Evolutionary conservation across 73 alveolate species (phyloP).

Genomic region (Paramecium octaurelia): DNA sequence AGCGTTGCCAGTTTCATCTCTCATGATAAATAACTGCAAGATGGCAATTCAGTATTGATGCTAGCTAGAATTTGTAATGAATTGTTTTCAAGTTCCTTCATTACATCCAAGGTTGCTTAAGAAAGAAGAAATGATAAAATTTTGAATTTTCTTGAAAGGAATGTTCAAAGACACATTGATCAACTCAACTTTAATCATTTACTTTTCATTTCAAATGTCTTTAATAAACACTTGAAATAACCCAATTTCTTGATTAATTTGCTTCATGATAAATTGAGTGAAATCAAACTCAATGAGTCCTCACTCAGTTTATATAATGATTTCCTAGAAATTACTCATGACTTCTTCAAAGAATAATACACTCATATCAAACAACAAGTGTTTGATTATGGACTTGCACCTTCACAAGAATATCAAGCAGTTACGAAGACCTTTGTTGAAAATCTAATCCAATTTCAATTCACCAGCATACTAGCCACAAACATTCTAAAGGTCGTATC

Average conservation of each 20-base stretch:
- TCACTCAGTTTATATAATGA: neutral
- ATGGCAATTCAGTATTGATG: neutral
- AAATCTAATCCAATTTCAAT: neutral
- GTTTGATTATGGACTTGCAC: neutral
- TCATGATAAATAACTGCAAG: neutral
- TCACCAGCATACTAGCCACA: neutral
- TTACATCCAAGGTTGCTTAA: neutral
- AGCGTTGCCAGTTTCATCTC: neutral
- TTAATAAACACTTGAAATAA: neutral
- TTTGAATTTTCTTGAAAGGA: neutral
- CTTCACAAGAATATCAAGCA: neutral
- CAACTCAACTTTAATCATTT: neutral
- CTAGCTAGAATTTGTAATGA: neutral
- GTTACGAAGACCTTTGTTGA: neutral
- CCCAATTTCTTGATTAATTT: neutral
- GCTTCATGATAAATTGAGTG: neutral
- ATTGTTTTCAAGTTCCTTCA: neutral
- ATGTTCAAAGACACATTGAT: neutral
- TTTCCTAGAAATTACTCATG: neutral
- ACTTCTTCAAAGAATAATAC: neutral
- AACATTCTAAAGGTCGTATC: neutral
- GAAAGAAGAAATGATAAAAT: slow-evolving; percentile 2
- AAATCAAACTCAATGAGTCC: neutral
- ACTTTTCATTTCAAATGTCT: neutral
- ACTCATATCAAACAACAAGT: neutral